These are phyloP conservation scores for Globisporangium uncinulatum DNA, from an alignment of 352 stramenopile species.

Conservation along the genomic window DNA sequence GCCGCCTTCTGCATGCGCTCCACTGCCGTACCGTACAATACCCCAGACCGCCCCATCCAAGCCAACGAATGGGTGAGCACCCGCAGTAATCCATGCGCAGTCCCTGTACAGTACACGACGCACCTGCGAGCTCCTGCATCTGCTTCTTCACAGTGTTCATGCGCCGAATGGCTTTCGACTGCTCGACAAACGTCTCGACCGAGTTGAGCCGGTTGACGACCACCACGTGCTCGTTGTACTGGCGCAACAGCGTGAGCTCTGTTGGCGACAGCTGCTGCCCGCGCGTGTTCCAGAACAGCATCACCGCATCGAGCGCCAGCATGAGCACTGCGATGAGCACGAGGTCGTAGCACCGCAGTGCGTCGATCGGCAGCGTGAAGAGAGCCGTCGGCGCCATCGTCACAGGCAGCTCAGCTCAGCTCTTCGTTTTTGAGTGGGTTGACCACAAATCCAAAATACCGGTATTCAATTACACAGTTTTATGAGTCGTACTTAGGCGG, in stretches of 20 bases:
- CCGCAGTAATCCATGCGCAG: background rate
- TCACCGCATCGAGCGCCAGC: slow-evolving; percentile 38
- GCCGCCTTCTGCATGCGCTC: slow-evolving; percentile 58
- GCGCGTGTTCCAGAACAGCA: slow-evolving; percentile 49
- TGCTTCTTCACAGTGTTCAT: slow-evolving; percentile 86
- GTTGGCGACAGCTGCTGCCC: slow-evolving; percentile 44
- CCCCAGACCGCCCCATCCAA: too few species aligned
- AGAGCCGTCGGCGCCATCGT: slow-evolving; percentile 13
- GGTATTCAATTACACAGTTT: background rate
- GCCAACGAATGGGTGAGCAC: background rate
- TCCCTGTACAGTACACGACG: slow-evolving; percentile 1
- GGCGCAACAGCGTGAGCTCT: slow-evolving; percentile 47
- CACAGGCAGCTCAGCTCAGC: too few species aligned
- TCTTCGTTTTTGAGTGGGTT: slow-evolving; percentile 1
- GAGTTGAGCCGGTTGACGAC: slow-evolving; percentile 82
- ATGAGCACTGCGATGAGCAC: slow-evolving; percentile 56
- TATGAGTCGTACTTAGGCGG: slow-evolving; percentile 4
- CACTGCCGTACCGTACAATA: slow-evolving; percentile 27
- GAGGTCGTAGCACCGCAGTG: slow-evolving; percentile 67
- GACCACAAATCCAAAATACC: background rate
- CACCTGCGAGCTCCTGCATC: slow-evolving; percentile 75
- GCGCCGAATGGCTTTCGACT: slow-evolving; percentile 79
- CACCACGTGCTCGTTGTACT: slow-evolving; percentile 76
- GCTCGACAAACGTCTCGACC: slow-evolving; percentile 85
- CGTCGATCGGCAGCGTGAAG: slow-evolving; percentile 30